Base-by-base conservation (phyloP, 345 rosid genomes). In the Gossypium australe region DNA sequence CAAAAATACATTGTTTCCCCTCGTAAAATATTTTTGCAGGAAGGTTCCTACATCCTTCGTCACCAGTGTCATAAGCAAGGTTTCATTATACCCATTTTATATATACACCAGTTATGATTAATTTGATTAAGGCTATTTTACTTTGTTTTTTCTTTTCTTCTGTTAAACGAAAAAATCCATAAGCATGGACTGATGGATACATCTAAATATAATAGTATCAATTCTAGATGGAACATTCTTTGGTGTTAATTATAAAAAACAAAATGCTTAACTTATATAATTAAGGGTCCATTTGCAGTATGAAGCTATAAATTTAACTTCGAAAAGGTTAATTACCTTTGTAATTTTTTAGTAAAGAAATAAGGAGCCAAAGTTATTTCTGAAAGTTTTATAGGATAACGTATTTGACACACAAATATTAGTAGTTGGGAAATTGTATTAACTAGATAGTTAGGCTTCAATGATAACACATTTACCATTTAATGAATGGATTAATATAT, bases 31-130 rank as follows among this genome's bases (percentile, higher is more conserved):
- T 29, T 45, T 29, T 14, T n/a, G 64, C 24, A 81, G 80, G 87
- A 81, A 84, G 78, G 76, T 84, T 80, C 86, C 78, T 66, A 0
- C 82, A 75, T 52, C 80, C 78, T 83, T 77, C 84, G 74, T 77
- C 34, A 56, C 9, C 49, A 55, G 6, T 47, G 64, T 60, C 25
- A 59, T 24, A n/a, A 67, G 58, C n/a, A 66, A 64, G 59, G 52
- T 41, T 75, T 53, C 62, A 27, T 60, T 66, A 17, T 60, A 59
- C 49, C 9, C 53, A 38, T 75, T 48, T 6, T 24, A 22, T 68
- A 22, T 24, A 25, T 68, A 9, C 34, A 48, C n/a, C 9, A 20
- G 1, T 11, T 20, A 2, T 17, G 4, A 47, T 6, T 45, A 67
- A 43, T 43, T 27, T 27, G 3, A 27, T 27, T 27, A 27, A 27